A percentile compares a stretch with the other conserved stretches of the same genome.
These are phyloP conservation scores for Colletotrichum sp. DNA, from an alignment of 2,329 filamentous ascomycete genomes.

Conservation along the genomic window DNA sequence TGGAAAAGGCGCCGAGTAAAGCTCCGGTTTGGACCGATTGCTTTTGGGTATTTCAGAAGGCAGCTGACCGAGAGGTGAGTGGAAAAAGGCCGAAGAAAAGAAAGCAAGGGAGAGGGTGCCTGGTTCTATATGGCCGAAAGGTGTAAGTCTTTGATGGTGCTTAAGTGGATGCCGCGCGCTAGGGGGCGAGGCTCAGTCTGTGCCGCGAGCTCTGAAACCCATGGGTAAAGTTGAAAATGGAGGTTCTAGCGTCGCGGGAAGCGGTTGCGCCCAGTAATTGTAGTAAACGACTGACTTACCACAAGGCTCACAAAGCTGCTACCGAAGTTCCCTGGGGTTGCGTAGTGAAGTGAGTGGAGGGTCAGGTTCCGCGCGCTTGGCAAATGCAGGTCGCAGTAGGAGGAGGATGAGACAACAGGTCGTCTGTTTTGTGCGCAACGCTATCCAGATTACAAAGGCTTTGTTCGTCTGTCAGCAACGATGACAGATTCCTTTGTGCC, in stretches of 20 bases:
- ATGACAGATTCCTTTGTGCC: not conserved
- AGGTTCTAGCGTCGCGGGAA: not conserved
- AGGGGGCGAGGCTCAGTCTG: conserved; percentile 12
- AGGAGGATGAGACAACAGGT: conserved; percentile 9
- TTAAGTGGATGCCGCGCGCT: conserved; percentile 19
- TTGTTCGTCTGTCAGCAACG: not conserved
- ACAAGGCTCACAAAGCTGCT: not conserved
- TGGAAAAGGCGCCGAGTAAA: conserved; percentile 6
- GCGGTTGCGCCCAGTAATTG: not conserved
- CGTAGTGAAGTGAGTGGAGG: not conserved
- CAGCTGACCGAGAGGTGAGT: not conserved
- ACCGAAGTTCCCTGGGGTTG: not conserved
- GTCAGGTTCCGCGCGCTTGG: not conserved
- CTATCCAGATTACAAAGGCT: not conserved
- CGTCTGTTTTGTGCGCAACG: not conserved
- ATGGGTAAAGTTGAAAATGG: not conserved
- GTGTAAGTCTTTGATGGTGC: not conserved
- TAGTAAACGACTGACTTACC: conserved; percentile 9
- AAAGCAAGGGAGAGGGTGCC: not conserved
- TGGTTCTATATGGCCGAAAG: not conserved
- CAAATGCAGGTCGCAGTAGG: not conserved
- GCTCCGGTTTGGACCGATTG: conserved; percentile 5
- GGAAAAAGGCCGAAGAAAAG: not conserved
- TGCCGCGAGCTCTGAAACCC: conserved; percentile 16
- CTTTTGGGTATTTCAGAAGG: not conserved